These are phyloP conservation scores for Sporisorium iseilematis-ciliati DNA, from an alignment of 1,284 basidiomycete genomes.

Conservation along the genomic window DNA sequence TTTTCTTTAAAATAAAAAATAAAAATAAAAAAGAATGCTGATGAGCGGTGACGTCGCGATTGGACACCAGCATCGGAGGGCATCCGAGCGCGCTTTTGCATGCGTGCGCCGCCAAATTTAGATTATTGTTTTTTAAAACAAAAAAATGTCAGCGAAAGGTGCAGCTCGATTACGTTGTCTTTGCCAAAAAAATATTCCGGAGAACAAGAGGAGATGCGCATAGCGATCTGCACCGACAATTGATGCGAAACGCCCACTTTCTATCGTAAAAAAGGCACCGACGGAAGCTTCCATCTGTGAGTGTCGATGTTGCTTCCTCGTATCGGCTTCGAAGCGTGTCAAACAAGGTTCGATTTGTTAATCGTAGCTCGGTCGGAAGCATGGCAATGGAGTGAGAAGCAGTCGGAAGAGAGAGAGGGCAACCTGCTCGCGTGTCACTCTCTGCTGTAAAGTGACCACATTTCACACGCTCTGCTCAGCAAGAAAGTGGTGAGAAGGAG, in stretches of 20 bases:
- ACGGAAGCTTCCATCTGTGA: neutral
- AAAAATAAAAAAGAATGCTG: neutral
- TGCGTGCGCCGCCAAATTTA: neutral
- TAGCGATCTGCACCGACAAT: constrained; percentile 28
- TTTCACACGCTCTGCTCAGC: no score
- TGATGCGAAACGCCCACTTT: neutral
- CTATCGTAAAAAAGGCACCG: neutral
- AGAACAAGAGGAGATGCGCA: constrained; percentile 1
- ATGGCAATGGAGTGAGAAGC: no score
- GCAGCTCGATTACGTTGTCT: constrained; percentile 16
- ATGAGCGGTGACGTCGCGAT: constrained; percentile 30
- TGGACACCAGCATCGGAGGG: constrained; percentile 27
- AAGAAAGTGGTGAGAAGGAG: neutral
- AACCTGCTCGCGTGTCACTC: no score
- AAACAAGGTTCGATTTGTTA: no score
- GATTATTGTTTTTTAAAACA: neutral
- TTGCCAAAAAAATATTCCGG: neutral
- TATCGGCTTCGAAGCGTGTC: no score
- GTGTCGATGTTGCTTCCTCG: no score
- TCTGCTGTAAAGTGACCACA: no score
- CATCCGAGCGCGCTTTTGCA: neutral
- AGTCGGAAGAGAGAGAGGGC: no score
- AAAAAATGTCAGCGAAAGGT: neutral
- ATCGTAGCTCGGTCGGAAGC: no score
- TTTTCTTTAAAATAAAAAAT: neutral